A percentile compares a stretch with the other conserved stretches of the same genome.
phyloP scores from a whole-genome alignment of 2,329 filamentous ascomycete genomes.

The Colletotrichum trifolii region DNA sequence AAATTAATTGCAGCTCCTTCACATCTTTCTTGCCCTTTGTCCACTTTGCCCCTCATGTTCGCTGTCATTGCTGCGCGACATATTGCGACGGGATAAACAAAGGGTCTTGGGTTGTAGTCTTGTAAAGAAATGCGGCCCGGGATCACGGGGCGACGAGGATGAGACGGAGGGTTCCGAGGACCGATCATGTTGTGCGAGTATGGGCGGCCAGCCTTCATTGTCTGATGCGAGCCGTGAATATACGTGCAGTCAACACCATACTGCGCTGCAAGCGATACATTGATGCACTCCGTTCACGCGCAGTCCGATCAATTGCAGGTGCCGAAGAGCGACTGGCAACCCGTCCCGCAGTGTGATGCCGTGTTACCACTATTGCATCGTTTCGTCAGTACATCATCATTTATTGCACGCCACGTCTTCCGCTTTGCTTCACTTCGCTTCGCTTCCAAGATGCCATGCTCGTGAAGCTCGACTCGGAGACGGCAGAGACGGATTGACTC shows the following conservation, averaged over 20 bases:
- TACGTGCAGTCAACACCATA: background rate
- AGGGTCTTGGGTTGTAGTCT: background rate
- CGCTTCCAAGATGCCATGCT: conserved; percentile 6
- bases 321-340: conserved; percentile 49
- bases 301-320: conserved; percentile 41
- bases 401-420: no score
- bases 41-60: conserved; percentile 15
- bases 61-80: conserved; percentile 24
- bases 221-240: conserved; percentile 13
- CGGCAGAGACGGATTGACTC: conserved; percentile 28
- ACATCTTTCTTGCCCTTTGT: background rate
- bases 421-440: no score
- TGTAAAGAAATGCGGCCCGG: background rate
- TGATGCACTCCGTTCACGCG: background rate
- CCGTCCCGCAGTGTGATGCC: conserved; percentile 44
- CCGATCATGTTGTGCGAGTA: conserved; percentile 18
- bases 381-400: conserved; percentile 21
- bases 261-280: background rate
- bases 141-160: background rate
- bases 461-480: background rate
- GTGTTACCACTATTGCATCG: conserved; percentile 42
- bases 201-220: conserved; percentile 7
- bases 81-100: background rate
- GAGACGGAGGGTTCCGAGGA: background rate
- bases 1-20: conserved; percentile 4